Percentiles rank a stretch among this genome's conserved stretches.
Conservation (phyloP, 352 stramenopile species). For the Globisporangium parvum region DNA sequence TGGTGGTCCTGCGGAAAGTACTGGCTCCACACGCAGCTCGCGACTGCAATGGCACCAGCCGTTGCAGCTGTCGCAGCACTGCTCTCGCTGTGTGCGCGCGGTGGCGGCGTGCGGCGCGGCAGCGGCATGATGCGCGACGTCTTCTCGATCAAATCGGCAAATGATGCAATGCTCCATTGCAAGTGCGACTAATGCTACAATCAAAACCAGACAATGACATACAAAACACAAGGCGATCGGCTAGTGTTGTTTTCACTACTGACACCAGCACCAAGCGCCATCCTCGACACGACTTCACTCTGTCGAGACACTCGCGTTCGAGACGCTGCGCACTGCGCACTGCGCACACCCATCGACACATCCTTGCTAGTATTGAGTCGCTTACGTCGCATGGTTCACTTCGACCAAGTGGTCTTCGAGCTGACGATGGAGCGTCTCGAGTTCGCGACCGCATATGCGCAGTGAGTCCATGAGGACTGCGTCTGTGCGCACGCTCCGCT, state of each 20-base stretch:
- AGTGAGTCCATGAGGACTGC: background rate
- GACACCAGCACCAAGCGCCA: background rate
- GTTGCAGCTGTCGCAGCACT: background rate
- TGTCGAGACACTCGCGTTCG: background rate
- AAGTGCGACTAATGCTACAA: background rate
- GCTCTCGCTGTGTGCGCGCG: background rate
- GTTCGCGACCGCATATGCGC: conserved; percentile 1
- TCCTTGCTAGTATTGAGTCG: background rate
- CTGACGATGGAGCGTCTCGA: background rate
- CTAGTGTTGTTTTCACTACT: background rate
- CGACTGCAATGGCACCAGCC: conserved; percentile 19
- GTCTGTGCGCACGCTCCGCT: conserved; percentile 10
- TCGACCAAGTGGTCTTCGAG: background rate
- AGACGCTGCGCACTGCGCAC: background rate
- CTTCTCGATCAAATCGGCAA: background rate
- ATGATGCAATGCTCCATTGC: background rate
- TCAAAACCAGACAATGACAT: background rate
- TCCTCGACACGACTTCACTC: background rate
- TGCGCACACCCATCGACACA: background rate
- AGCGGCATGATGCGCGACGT: conserved; percentile 8
- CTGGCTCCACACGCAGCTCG: conserved; percentile 69
- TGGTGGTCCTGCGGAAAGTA: conserved; percentile 70
- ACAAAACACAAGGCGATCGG: too few relatives aligned
- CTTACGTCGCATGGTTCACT: background rate
- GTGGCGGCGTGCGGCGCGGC: conserved; percentile 10